Evolutionary conservation across 1,284 basidiomycete genomes (phyloP).

Genomic region (Trichosporon asahii): DNA sequence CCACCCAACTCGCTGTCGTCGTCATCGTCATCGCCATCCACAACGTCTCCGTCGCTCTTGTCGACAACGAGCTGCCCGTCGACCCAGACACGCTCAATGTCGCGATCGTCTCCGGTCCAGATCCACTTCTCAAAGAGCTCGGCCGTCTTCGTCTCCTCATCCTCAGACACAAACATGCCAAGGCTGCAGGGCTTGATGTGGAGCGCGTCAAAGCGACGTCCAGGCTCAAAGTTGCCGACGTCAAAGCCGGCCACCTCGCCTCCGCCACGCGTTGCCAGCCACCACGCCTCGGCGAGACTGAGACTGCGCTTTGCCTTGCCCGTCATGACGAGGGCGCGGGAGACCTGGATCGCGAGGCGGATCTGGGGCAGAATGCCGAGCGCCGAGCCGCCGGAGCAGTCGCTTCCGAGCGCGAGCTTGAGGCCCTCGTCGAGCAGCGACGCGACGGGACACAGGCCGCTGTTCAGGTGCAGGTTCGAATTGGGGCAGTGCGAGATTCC

Average conservation of each 20-base stretch:
- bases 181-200: slow-evolving; percentile 65
- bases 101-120: slow-evolving; percentile 80
- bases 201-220: slow-evolving; percentile 89
- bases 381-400: slow-evolving; percentile 84
- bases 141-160: slow-evolving; percentile 36
- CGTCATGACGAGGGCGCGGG: slow-evolving; percentile 63
- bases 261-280: slow-evolving; percentile 88
- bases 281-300: slow-evolving; percentile 71
- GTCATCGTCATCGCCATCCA: not conserved
- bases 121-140: slow-evolving; percentile 42
- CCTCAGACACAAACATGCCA: slow-evolving; percentile 43
- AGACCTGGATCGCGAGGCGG: slow-evolving; percentile 74
- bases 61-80: slow-evolving; percentile 12
- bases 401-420: slow-evolving; percentile 83
- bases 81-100: slow-evolving; percentile 80
- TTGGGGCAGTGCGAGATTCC: slow-evolving; percentile 91
- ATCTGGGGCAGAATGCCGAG: slow-evolving; percentile 79
- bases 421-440: slow-evolving; percentile 25
- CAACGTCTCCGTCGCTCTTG: not conserved
- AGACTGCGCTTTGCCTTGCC: slow-evolving; percentile 48
- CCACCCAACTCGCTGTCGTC: not conserved
- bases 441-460: slow-evolving; percentile 76
- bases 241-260: slow-evolving; percentile 76
- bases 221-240: slow-evolving; percentile 69
- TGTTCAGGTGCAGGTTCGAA: slow-evolving; percentile 85